Base-by-base conservation (phyloP, 2,329 filamentous ascomycete species). In the Zasmidium citrigriseum region DNA sequence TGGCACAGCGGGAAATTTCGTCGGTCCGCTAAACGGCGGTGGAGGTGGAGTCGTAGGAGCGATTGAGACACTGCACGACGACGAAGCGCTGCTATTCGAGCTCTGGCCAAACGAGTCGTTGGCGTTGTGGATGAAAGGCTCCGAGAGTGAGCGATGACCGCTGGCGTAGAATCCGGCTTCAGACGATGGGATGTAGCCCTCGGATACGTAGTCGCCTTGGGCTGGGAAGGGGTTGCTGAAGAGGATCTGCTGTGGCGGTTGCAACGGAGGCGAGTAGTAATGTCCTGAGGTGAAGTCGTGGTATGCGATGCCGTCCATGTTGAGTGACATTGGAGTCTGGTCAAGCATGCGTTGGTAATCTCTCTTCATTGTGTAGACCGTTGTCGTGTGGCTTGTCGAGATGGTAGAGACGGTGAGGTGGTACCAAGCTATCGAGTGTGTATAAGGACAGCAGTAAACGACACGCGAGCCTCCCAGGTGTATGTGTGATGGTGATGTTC, bases 191-290 rank as follows among this genome's bases (percentile, higher is more conserved):
- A 64, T 20, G 46, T 66, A 66, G 23, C 55, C 64, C 54, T 66
- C 64, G 24, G 50, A 46, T 22, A 60, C 53, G 49, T 64, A 66
- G 16, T 60, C 59, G 46, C 57, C 47, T 22, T 58, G 58, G 18
- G 59, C 46, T 27, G 58, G 53, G 45, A 62, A 64, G 12, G 64
- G 59, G 47, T 61, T 64, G 62, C 60, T 64, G 62, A 62, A 62
- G 20, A 66, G 56, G 14, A 62, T 58, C 11, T 59, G 50, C 23
- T 62, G 59, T 1, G 57, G 63, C 16, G 57, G 55, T 29, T 60
- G 61, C 25, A 60, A 54, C 20, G 61, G 63, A 21, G 64, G 55
- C 18, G 64, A 64, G 54, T 59, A 64, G 10, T 46, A 55, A 24
- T 27, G 27, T 16, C 52, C 57, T 18, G 55, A 50, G 12, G 54